phyloP scores from a whole-genome alignment of 805 yeast genomes.

The Komagataella pseudopastoris region DNA sequence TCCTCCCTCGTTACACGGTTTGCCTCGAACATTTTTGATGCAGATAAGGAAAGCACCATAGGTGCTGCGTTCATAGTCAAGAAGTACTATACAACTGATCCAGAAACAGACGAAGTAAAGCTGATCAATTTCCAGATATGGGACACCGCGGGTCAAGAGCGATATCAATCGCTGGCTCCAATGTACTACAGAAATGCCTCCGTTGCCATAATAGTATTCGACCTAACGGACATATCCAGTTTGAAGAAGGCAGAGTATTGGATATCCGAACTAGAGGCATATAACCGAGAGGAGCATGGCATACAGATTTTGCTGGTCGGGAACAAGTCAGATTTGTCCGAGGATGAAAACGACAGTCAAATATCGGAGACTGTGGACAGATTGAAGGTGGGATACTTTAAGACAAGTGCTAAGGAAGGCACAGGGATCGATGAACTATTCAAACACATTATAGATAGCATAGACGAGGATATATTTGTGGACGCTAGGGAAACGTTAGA shows the following conservation, averaged over 20 bases:
- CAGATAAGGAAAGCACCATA: constrained; percentile 77
- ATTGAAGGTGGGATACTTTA: constrained; percentile 13
- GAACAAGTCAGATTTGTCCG: constrained; percentile 60
- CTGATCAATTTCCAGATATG: constrained; percentile 51
- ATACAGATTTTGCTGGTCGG: constrained; percentile 48
- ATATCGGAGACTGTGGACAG: constrained; percentile 10
- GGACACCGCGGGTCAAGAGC: constrained; percentile 97
- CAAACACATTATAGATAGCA: constrained; percentile 14
- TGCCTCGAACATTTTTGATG: constrained; percentile 58
- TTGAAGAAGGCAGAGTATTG: constrained; percentile 73
- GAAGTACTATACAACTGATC: constrained; percentile 29
- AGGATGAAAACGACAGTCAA: constrained; percentile 4
- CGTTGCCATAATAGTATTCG: constrained; percentile 82
- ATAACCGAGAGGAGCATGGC: constrained; percentile 12
- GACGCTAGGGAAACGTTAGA: constrained; percentile 8
- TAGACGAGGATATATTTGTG: constrained; percentile 14
- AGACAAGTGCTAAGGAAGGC: constrained; percentile 65
- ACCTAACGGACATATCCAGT: constrained; percentile 39
- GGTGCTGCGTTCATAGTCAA: constrained; percentile 98
- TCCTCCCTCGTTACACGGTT: constrained; percentile 74
- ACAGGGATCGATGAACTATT: constrained; percentile 39
- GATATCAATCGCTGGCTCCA: constrained; percentile 73
- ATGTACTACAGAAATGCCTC: constrained; percentile 75
- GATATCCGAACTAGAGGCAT: constrained; percentile 61
- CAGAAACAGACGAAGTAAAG: constrained; percentile 8